A percentile compares a stretch with the other conserved stretches of the same genome.
These are phyloP conservation scores for Fusarium fujikuroi DNA, from an alignment of 2,329 filamentous ascomycete genomes.

Conservation along the genomic window DNA sequence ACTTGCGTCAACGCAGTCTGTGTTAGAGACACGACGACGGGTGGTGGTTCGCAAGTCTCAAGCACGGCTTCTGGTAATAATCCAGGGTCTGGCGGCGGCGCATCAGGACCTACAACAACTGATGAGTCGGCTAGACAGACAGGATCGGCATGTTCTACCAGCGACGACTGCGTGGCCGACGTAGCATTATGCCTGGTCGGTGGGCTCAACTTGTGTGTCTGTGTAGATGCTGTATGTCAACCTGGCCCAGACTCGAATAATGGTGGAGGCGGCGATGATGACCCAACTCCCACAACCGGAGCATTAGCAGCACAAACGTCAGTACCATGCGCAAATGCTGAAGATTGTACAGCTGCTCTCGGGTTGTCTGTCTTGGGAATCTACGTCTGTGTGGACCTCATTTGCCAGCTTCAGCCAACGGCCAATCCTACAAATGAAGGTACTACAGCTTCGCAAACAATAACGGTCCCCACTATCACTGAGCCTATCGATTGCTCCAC, in stretches of 20 bases:
- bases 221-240: not conserved
- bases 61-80: not conserved
- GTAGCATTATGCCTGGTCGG: not conserved
- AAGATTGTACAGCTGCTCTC: conserved; percentile 11
- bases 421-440: not conserved
- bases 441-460: not conserved
- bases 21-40: not conserved
- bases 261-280: not conserved
- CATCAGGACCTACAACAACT: not conserved
- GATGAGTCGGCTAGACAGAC: not conserved
- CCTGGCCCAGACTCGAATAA: not conserved
- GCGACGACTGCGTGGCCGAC: not conserved
- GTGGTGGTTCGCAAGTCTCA: not conserved
- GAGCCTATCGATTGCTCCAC: not conserved
- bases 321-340: not conserved
- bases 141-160: not conserved
- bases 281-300: not conserved
- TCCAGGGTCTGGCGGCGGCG: not conserved
- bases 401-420: conserved; percentile 14
- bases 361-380: conserved; percentile 9
- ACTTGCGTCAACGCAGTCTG: conserved; percentile 17
- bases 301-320: not conserved
- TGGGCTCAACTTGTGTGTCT: conserved; percentile 3
- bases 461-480: not conserved
- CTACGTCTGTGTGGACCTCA: conserved; percentile 6